Conservation (phyloP, 768 basidiomycete genomes). For the Chalciporus chontae region DNA sequence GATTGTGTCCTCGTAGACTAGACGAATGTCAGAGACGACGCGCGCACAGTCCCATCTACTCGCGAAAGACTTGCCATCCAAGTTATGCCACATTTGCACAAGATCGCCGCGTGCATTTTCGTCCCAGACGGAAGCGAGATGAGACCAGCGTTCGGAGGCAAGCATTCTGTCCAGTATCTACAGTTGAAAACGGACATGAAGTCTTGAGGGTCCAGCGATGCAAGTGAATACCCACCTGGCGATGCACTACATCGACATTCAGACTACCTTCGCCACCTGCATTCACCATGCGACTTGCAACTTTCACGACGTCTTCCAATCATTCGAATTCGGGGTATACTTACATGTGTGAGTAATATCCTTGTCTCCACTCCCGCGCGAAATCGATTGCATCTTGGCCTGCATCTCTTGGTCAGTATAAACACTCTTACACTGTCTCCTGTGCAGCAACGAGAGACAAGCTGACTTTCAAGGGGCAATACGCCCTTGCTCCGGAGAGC, state of each 20-base stretch:
- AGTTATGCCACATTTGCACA: constrained; percentile 56
- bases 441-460: neutral
- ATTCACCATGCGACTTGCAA: constrained; percentile 40
- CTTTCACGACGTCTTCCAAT: neutral
- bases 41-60: no score
- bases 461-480: constrained; percentile 15
- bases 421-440: neutral
- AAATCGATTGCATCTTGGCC: constrained; percentile 35
- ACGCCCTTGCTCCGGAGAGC: constrained; percentile 10
- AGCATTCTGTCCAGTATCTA: constrained; percentile 61
- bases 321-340: neutral
- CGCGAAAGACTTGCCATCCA: constrained; percentile 39
- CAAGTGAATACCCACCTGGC: constrained; percentile 40
- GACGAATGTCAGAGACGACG: constrained; percentile 30
- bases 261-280: constrained; percentile 43
- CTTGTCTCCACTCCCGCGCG: constrained; percentile 53
- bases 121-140: constrained; percentile 44
- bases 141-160: constrained; percentile 44
- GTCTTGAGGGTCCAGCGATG: no score
- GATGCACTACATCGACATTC: constrained; percentile 55
- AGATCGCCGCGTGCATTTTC: constrained; percentile 42
- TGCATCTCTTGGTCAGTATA: neutral
- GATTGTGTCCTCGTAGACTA: constrained; percentile 57
- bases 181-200: no score
- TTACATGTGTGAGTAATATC: constrained; percentile 36